These are phyloP conservation scores for Mixia osmundae DNA, from an alignment of 1,284 basidiomycete genomes.

Conservation along the genomic window DNA sequence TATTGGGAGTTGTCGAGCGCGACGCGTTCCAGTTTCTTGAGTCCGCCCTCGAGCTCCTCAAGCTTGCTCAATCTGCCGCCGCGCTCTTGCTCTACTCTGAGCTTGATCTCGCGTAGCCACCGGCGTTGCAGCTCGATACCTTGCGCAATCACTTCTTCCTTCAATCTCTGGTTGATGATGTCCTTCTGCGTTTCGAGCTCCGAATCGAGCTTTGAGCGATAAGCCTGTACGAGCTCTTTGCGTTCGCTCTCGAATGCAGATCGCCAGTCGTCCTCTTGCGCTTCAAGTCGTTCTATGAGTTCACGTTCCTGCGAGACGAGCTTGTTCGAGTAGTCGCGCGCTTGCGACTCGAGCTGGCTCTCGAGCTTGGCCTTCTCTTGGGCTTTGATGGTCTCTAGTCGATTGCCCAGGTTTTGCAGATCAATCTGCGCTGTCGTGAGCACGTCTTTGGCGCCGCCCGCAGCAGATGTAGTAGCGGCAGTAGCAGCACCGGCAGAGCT, in stretches of 20 bases:
- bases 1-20: slow-evolving; percentile 72
- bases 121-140: slow-evolving; percentile 89
- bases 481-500: slow-evolving; percentile 41
- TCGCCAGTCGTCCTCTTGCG: slow-evolving; percentile 67
- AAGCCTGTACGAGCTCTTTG: slow-evolving; percentile 44
- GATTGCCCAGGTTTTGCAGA: slow-evolving; percentile 47
- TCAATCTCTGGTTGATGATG: slow-evolving; percentile 77
- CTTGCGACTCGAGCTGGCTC: slow-evolving; percentile 54
- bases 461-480: slow-evolving; percentile 28
- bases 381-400: slow-evolving; percentile 57
- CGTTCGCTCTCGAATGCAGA: slow-evolving; percentile 61
- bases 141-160: slow-evolving; percentile 84
- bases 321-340: slow-evolving; percentile 57
- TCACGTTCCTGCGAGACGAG: slow-evolving; percentile 62
- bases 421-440: slow-evolving; percentile 47
- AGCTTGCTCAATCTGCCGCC: slow-evolving; percentile 85
- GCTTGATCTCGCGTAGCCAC: slow-evolving; percentile 90
- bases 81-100: slow-evolving; percentile 86
- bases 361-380: slow-evolving; percentile 57
- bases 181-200: slow-evolving; percentile 76
- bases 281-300: slow-evolving; percentile 56
- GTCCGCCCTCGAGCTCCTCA: slow-evolving; percentile 66
- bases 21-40: slow-evolving; percentile 75
- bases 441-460: slow-evolving; percentile 27
- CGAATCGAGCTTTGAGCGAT: slow-evolving; percentile 60